These are phyloP conservation scores for Lachnellula hyalina DNA, from an alignment of 2,329 filamentous ascomycete genomes.

Conservation along the genomic window DNA sequence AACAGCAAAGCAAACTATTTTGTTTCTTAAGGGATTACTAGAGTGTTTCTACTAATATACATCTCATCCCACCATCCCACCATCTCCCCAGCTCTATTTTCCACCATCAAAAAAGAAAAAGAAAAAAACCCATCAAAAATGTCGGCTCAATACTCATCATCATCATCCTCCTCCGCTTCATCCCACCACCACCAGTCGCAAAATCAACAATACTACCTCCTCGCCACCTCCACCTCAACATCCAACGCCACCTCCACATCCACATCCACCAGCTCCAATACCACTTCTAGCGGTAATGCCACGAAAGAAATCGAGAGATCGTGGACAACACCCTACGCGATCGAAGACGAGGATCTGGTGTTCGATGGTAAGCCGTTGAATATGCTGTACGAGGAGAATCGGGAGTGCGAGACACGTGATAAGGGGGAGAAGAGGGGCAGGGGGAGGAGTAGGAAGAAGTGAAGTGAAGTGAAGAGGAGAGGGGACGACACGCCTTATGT, in stretches of 20 bases:
- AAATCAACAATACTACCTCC: slow-evolving; percentile 14
- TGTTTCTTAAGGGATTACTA: not conserved
- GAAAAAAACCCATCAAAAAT: not conserved
- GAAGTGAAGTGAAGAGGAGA: not conserved
- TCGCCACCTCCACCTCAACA: slow-evolving; percentile 9
- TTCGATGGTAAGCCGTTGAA: slow-evolving; percentile 30
- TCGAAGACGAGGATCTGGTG: slow-evolving; percentile 27
- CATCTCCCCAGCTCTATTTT: not conserved
- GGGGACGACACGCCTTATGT: not conserved
- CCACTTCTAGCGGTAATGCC: not conserved
- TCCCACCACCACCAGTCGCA: not conserved
- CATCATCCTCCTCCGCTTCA: not conserved
- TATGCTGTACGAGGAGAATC: slow-evolving; percentile 28
- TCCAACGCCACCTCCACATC: not conserved
- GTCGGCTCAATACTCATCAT: not conserved
- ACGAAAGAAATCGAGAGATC: slow-evolving; percentile 17
- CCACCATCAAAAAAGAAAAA: not conserved
- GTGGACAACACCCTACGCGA: slow-evolving; percentile 24
- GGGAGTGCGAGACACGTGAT: slow-evolving; percentile 15
- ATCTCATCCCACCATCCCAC: not conserved
- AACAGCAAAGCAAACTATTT: too few species aligned
- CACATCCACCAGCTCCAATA: not conserved
- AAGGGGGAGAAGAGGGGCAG: not conserved
- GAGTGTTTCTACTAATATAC: not conserved
- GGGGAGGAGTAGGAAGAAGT: not conserved